Evolutionary conservation across 345 rosid genomes (phyloP).

Genomic region (Physaria fendleri): DNA sequence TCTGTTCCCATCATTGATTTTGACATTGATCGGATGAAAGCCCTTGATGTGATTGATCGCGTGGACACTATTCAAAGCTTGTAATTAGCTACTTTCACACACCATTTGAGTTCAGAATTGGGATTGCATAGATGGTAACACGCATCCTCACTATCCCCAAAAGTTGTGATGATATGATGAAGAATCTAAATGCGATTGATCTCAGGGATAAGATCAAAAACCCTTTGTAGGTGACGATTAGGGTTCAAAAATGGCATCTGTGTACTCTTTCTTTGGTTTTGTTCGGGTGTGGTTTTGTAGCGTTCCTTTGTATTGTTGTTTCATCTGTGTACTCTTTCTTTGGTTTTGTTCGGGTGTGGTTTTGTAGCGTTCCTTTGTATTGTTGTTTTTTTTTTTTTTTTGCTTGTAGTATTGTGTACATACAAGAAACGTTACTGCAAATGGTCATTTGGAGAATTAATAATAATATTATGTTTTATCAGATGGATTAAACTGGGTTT

Average conservation of each 20-base stretch:
- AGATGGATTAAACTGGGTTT: not conserved
- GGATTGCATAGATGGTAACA: not conserved
- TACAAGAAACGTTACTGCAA: conserved; percentile 14
- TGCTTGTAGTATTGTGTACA: conserved; percentile 27
- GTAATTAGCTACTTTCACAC: conserved; percentile 10
- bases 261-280: conserved; percentile 1
- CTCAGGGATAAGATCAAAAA: not conserved
- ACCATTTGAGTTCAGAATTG: not conserved
- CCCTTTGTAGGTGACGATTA: conserved; percentile 3
- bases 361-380: conserved; percentile 9
- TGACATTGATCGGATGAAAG: conserved; percentile 71
- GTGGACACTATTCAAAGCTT: conserved; percentile 69
- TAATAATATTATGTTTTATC: not conserved
- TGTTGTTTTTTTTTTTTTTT: not conserved
- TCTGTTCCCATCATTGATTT: conserved; percentile 69
- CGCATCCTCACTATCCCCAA: not conserved
- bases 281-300: conserved; percentile 25
- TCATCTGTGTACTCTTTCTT: not conserved
- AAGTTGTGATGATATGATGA: not conserved
- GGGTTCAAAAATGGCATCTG: not conserved
- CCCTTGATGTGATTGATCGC: conserved; percentile 84
- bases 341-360: conserved; percentile 10
- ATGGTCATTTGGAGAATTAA: conserved; percentile 17
- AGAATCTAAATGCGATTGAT: not conserved
- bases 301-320: conserved; percentile 6